Conservation (phyloP, 202 grass and related monocot genomes). For the Panicum hallii region DNA sequence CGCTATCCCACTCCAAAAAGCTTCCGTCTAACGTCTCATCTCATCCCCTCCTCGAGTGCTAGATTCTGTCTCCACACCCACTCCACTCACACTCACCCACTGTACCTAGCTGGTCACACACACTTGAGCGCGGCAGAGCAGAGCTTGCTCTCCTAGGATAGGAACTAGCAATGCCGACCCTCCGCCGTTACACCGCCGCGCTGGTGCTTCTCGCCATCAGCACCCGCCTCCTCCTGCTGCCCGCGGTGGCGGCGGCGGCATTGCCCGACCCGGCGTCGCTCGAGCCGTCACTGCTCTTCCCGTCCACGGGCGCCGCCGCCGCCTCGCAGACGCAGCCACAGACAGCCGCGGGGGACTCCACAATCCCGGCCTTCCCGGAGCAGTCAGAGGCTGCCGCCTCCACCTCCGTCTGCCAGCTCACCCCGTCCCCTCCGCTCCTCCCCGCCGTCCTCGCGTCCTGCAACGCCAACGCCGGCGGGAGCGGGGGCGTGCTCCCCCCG, state of each 20-base stretch:
- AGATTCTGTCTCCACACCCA: neutral
- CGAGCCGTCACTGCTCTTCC: constrained; percentile 61
- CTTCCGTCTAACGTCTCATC: neutral
- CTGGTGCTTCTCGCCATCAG: constrained; percentile 23
- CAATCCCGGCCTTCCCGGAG: constrained; percentile 96
- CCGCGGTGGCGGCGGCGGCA: constrained; percentile 31
- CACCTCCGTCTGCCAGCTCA: constrained; percentile 73
- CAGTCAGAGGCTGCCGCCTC: constrained; percentile 66
- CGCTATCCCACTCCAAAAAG: neutral
- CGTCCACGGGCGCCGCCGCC: constrained; percentile 14
- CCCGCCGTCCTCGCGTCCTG: constrained; percentile 71
- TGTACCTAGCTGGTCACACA: neutral
- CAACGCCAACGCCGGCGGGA: constrained; percentile 37
- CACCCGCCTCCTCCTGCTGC: constrained; percentile 30
- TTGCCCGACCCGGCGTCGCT: constrained; percentile 55
- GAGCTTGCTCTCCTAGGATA: neutral
- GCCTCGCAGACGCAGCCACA: constrained; percentile 23
- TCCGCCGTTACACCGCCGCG: neutral
- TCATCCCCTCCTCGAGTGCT: neutral
- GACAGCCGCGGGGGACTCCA: constrained; percentile 22
- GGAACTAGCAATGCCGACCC: constrained; percentile 32
- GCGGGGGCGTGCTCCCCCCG: constrained; percentile 40
- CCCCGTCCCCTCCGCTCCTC: constrained; percentile 64
- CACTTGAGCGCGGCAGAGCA: neutral
- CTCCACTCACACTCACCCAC: neutral